Conservation (phyloP, 768 basidiomycete genomes). For the Tricholomella constricta region DNA sequence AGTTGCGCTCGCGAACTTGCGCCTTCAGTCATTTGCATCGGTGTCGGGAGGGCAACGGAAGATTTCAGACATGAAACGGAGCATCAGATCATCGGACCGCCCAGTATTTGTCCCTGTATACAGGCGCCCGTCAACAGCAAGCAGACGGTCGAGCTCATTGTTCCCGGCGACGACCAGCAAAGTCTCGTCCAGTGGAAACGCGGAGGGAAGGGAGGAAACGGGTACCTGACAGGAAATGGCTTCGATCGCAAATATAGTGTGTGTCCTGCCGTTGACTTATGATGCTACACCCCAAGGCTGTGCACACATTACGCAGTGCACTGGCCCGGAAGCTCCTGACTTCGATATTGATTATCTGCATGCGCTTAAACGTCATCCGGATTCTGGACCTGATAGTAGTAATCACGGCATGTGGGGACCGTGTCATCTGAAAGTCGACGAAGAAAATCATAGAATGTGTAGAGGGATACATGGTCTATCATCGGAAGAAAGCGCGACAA, state of each 20-base stretch:
- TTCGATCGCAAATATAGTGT: neutral
- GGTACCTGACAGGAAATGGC: neutral
- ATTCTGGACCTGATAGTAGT: neutral
- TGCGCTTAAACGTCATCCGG: neutral
- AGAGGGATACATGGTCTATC: neutral
- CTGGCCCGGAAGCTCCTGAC: neutral
- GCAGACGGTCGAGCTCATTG: neutral
- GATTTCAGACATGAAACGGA: constrained; percentile 14
- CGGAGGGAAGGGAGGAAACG: neutral
- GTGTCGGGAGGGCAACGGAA: constrained; percentile 5
- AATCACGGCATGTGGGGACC: no score
- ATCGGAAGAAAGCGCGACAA: neutral
- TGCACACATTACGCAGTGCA: constrained; percentile 14
- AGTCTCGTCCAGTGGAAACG: neutral
- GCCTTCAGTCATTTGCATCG: constrained; percentile 11
- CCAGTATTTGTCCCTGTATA: constrained; percentile 23
- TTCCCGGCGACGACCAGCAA: neutral
- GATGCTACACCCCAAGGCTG: constrained; percentile 19
- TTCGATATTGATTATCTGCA: neutral
- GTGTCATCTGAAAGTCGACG: no score
- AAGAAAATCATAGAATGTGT: no score
- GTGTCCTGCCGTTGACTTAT: constrained; percentile 6
- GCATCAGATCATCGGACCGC: constrained; percentile 20
- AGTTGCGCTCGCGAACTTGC: constrained; percentile 1
- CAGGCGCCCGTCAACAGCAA: constrained; percentile 1